These are phyloP conservation scores for Colletotrichum graminicola DNA, from an alignment of 2,329 filamentous ascomycete species.

Conservation along the genomic window DNA sequence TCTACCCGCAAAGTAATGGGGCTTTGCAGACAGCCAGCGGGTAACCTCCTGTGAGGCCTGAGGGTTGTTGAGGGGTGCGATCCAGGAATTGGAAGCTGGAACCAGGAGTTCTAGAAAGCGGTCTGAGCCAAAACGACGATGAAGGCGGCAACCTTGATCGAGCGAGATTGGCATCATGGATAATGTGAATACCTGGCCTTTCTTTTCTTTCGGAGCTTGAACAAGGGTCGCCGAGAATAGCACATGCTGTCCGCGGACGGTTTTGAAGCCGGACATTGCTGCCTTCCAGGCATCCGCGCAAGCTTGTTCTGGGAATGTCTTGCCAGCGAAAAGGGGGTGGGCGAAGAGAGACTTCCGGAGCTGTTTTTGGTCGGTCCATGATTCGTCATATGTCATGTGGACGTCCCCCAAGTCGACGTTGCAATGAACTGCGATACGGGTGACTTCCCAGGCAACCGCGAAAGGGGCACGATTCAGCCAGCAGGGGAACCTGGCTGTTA, in stretches of 20 bases:
- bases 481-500: slow-evolving; percentile 23
- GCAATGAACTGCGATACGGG: slow-evolving; percentile 62
- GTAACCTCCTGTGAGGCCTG: slow-evolving; percentile 42
- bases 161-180: slow-evolving; percentile 62
- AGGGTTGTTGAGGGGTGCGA: slow-evolving; percentile 47
- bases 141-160: slow-evolving; percentile 64
- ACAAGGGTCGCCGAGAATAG: slow-evolving; percentile 53
- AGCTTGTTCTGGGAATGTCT: slow-evolving; percentile 62
- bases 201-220: slow-evolving; percentile 33
- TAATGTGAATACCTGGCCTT: slow-evolving; percentile 59
- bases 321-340: slow-evolving; percentile 57
- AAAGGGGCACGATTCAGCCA: slow-evolving; percentile 59
- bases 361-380: slow-evolving; percentile 58
- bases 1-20: slow-evolving; percentile 61
- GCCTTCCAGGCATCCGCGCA: slow-evolving; percentile 60
- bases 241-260: slow-evolving; percentile 52
- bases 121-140: slow-evolving; percentile 68
- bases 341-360: slow-evolving; percentile 58
- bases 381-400: slow-evolving; percentile 53
- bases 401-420: slow-evolving; percentile 54
- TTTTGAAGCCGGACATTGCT: slow-evolving; percentile 54
- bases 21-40: slow-evolving; percentile 54
- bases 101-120: slow-evolving; percentile 69
- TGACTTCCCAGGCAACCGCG: slow-evolving; percentile 65
- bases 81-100: slow-evolving; percentile 55